These are phyloP conservation scores for Verticillium alfalfae DNA, from an alignment of 2,329 filamentous ascomycete species.

Conservation along the genomic window DNA sequence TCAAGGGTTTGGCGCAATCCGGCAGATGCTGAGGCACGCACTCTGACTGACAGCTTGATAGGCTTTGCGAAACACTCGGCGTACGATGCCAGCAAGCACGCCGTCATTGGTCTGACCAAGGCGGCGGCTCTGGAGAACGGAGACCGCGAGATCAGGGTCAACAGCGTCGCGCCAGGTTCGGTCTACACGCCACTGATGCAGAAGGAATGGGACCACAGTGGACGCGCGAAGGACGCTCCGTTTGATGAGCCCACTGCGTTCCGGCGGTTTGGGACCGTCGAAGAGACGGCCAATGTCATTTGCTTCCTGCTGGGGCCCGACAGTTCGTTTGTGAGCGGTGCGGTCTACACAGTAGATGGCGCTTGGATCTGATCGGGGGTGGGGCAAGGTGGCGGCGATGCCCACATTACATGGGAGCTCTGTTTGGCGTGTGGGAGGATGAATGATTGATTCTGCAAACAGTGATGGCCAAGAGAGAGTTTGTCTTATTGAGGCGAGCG, in stretches of 20 bases:
- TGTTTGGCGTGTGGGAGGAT: not conserved
- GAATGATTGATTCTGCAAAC: not conserved
- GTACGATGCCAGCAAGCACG: constrained; percentile 30
- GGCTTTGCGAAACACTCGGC: constrained; percentile 22
- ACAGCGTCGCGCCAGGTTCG: constrained; percentile 37
- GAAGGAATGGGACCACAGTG: constrained; percentile 27
- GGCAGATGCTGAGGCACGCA: constrained; percentile 13
- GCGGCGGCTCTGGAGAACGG: constrained; percentile 31
- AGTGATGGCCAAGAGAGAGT: no score
- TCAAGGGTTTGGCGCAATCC: constrained; percentile 12
- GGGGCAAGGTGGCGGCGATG: not conserved
- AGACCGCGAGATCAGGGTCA: constrained; percentile 32
- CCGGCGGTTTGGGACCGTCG: constrained; percentile 36
- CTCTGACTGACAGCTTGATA: constrained; percentile 9
- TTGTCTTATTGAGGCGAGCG: no score
- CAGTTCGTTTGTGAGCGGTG: constrained; percentile 39
- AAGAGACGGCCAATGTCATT: constrained; percentile 42
- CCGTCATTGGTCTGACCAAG: constrained; percentile 25
- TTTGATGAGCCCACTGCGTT: constrained; percentile 37
- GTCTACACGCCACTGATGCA: constrained; percentile 46
- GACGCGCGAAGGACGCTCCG: constrained; percentile 25
- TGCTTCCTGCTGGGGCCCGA: constrained; percentile 41
- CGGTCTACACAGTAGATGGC: constrained; percentile 40
- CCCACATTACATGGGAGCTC: not conserved
- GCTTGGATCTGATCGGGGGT: constrained; percentile 24